A percentile compares a stretch with the other conserved stretches of the same genome.
Evolutionary conservation across 225 moss, liverwort and hornwort species (phyloP).

Genomic region (Ulota crispa): DNA sequence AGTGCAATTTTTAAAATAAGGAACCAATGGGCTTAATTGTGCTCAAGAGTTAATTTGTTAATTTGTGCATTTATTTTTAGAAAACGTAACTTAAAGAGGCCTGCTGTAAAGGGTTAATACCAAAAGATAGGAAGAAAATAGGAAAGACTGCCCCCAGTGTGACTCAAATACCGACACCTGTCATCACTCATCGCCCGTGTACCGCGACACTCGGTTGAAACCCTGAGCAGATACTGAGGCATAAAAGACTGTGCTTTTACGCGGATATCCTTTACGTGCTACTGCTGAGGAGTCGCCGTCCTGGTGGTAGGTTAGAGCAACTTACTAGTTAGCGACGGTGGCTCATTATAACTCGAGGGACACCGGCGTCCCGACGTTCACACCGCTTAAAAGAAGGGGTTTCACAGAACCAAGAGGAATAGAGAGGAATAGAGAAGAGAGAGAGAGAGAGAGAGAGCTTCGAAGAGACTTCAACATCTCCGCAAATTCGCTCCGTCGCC

Average conservation of each 20-base stretch:
- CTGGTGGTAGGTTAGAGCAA: constrained; percentile 16
- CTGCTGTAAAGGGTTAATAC: too few relatives aligned
- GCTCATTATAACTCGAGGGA: not conserved
- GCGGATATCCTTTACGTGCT: constrained; percentile 39
- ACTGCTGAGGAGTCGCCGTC: not conserved
- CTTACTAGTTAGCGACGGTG: not conserved
- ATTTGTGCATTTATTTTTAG: too few relatives aligned
- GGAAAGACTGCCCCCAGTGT: too few relatives aligned
- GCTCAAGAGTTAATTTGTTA: too few relatives aligned
- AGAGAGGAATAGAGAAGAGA: not conserved
- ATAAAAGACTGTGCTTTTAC: constrained; percentile 7
- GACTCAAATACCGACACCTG: rapidly evolving
- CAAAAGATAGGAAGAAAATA: too few relatives aligned
- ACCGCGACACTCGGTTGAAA: not conserved
- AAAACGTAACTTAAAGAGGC: too few relatives aligned
- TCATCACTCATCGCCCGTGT: not conserved
- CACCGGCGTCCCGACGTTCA: constrained; percentile 15
- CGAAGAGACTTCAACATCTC: not conserved
- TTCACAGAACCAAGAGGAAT: constrained; percentile 4
- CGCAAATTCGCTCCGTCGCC: not conserved
- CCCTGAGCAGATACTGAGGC: not conserved
- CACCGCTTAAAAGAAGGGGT: not conserved
- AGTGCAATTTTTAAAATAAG: too few relatives aligned
- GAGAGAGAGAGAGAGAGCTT: not conserved
- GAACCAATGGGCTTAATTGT: too few relatives aligned